These are phyloP conservation scores for Penicillium sp. DNA, from an alignment of 2,329 filamentous ascomycete species.

Conservation along the genomic window DNA sequence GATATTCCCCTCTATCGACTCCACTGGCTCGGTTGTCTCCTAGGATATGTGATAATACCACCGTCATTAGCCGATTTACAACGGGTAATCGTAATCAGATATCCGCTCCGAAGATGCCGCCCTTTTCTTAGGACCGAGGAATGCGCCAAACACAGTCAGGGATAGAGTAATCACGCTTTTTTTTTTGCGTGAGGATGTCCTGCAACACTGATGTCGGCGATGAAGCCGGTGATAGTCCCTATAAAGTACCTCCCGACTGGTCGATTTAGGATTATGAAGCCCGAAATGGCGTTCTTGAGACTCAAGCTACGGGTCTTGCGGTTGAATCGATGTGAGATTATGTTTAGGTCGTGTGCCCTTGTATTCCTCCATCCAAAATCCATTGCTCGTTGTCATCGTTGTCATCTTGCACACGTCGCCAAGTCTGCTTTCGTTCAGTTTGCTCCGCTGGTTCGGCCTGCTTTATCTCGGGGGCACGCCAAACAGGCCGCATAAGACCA, in stretches of 20 bases:
- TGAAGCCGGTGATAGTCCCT: background rate
- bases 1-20: background rate
- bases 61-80: slow-evolving; percentile 7
- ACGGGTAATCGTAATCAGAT: background rate
- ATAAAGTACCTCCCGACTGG: background rate
- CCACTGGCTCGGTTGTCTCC: slow-evolving; percentile 1
- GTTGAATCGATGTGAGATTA: background rate
- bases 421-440: slow-evolving; percentile 43
- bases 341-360: slow-evolving; percentile 32
- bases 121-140: background rate
- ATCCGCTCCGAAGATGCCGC: background rate
- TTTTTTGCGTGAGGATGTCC: background rate
- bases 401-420: slow-evolving; percentile 50
- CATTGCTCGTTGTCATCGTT: slow-evolving; percentile 50
- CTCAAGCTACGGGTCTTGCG: background rate
- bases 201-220: background rate
- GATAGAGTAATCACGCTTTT: background rate
- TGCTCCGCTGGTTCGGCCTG: slow-evolving; percentile 21
- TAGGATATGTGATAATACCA: background rate
- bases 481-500: slow-evolving; percentile 47
- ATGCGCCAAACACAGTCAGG: background rate
- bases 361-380: slow-evolving; percentile 48
- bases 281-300: background rate
- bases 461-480: slow-evolving; percentile 40
- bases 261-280: background rate